phyloP scores from a whole-genome alignment of 495 filamentous ascomycete genomes.

The Hypoxylon lienhwacheense region DNA sequence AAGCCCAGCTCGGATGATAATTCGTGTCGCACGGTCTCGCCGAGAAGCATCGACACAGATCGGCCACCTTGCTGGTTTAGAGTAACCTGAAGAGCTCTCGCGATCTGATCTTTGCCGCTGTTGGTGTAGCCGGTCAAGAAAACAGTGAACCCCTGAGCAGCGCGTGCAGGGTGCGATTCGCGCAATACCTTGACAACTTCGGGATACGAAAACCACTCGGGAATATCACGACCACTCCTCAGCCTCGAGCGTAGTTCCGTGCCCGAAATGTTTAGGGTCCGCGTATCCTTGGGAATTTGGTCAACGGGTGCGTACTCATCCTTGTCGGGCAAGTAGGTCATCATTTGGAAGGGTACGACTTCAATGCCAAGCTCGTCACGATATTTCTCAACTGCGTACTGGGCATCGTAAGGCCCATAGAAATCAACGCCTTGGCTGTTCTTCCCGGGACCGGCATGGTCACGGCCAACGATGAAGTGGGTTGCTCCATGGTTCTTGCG shows the following conservation, averaged over 20 bases:
- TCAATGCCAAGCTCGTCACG: conserved; percentile 93
- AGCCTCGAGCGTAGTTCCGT: conserved; percentile 91
- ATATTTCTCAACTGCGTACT: conserved; percentile 97
- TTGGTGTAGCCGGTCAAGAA: conserved; percentile 98
- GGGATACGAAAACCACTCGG: conserved; percentile 99
- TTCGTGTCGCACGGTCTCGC: conserved; percentile 91
- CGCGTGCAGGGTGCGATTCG: conserved; percentile 89
- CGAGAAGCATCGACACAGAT: conserved; percentile 87
- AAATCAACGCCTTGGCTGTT: conserved; percentile 96
- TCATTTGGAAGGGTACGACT: conserved; percentile 98
- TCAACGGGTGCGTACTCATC: conserved; percentile 95
- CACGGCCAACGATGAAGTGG: conserved; percentile 98
- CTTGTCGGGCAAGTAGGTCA: conserved; percentile 95
- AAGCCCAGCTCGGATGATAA: conserved; percentile 95
- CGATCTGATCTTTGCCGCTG: conserved; percentile 94
- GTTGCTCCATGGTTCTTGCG: conserved; percentile 99
- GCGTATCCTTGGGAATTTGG: conserved; percentile 77
- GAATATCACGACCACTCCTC: conserved; percentile 87
- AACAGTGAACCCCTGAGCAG: conserved; percentile 92
- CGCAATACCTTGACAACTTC: conserved; percentile 95
- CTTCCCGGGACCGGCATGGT: conserved; percentile 95
- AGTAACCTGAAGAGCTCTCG: conserved; percentile 92
- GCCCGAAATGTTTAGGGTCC: conserved; percentile 95
- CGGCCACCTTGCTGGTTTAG: conserved; percentile 98
- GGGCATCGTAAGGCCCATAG: conserved; percentile 98